Evolutionary conservation across 1,284 basidiomycete species (phyloP), one percentile per base, ranked within the genome.

Genomic region (Rugosomyces carneus): DNA sequence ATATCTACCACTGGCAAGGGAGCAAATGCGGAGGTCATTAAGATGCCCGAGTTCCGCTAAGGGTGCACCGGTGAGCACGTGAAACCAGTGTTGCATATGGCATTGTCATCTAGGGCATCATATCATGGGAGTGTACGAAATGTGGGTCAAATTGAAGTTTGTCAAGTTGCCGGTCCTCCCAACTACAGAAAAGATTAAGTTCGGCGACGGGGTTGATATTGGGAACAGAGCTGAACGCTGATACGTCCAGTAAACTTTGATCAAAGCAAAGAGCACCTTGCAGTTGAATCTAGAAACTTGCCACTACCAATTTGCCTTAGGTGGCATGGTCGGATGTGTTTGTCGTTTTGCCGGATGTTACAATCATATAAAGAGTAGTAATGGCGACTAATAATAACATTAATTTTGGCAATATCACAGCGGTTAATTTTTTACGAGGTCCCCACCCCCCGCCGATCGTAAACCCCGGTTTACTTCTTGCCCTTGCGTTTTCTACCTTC

Each of bases 401-500:
- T 34, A 34, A 11, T 34, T n/a, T n/a, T n/a, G 38, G 27, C 46
- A 49, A 52, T 41, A 45, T 34, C 27, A 16, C 37, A 31, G 37
- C 42, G 46, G 42, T 40, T 21, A 37, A 23, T 37, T 51, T 47
- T 48, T 37, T 21, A 37, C 5, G 15, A 11, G 15, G 35, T 40
- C 20, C n/a, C 36, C 9, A 13, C 39, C 29, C 29, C 19, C 9
- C n/a, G 13, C 27, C 8, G 13, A 13, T 3, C 2, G 5, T 5
- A 37, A n/a, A 2, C 9, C 26, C 9, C 5, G 19, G 5, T 26
- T 11, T 38, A 83, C 69, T 81, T 84, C 64, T 63, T 81, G 32
- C 68, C 71, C 67, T 78, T 84, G 58, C 75, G 71, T 58, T 66
- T 75, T 64, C 65, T 80, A 16, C 73, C 71, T 55, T 85, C 83